Evolutionary conservation across 2,329 filamentous ascomycete species (phyloP), one percentile per base, ranked within the genome.

Genomic region (Ophiosphaerella korrae): DNA sequence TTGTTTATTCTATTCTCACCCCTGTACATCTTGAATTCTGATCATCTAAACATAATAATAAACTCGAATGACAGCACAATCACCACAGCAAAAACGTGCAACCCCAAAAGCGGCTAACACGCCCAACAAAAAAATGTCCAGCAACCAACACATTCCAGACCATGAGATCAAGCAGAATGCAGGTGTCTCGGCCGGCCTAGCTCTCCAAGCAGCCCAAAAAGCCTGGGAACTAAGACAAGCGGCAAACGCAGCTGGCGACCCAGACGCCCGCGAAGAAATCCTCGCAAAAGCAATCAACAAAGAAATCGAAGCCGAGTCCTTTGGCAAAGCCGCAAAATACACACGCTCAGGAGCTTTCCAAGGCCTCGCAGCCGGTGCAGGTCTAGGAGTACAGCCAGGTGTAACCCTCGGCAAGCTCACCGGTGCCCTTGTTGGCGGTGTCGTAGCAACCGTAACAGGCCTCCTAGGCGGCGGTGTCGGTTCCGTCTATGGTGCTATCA

Each of bases 271-370:
- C 45, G 69, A 75, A 59, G 64, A 73, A 46, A 71, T 73, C 13
- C 66, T 75, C 7, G 71, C 70, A 2, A 71, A 74, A 56, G 73
- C 73, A 16, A 66, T 75, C 54, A 72, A 75, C 52, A 74, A 73
- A 46, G 70, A 74, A 39, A 74, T 75, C 36, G 72, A 75, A 56
- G 73, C 73, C 2, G 73, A 75, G 42, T 74, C 71, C 0, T 75
- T 75, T 43, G 73, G 73, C 29, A 75, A 75, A 48, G 71, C 73
- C 18, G 73, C 73, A 13, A 75, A 75, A 33, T 75, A 75, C 24
- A 68, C 70, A 2, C 70, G 66, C 24, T 71, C 71, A 1, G 73
- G 73, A 18, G 62, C 72, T 3, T 75, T 75, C 48, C 73, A 75
- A 49, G 73, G 73, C 0, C 65, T 75, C 3, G 68, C 71, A 9